phyloP scores from a whole-genome alignment of 1,139 yeast species.

The Suhomyces coccinellae region DNA sequence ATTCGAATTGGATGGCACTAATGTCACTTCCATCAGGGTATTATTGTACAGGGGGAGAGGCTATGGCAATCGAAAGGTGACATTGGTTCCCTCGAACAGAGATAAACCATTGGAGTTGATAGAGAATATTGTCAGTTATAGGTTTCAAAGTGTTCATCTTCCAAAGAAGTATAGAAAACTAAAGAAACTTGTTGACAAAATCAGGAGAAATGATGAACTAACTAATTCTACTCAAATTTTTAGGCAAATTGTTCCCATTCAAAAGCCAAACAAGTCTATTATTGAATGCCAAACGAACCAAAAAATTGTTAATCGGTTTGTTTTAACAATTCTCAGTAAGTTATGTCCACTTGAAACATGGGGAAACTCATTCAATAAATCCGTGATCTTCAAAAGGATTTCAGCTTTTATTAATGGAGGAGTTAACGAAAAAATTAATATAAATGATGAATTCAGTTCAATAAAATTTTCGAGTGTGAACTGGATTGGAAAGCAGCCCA shows the following conservation, averaged over 20 bases:
- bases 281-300: conserved; percentile 26
- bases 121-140: background rate
- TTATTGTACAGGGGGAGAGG: conserved; percentile 12
- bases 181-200: conserved; percentile 15
- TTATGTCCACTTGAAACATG: conserved; percentile 54
- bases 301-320: conserved; percentile 38
- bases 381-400: conserved; percentile 37
- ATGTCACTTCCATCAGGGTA: conserved; percentile 10
- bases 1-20: conserved; percentile 1
- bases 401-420: conserved; percentile 41
- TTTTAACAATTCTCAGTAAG: conserved; percentile 42
- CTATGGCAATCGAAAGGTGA: background rate
- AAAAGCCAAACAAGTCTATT: conserved; percentile 10
- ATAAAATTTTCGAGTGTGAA: conserved; percentile 40
- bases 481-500: conserved; percentile 46
- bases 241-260: conserved; percentile 21
- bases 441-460: conserved; percentile 25
- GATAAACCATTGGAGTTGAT: background rate
- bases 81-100: background rate
- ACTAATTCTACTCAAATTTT: conserved; percentile 28
- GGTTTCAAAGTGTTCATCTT: conserved; percentile 6
- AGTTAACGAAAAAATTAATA: conserved; percentile 28
- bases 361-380: conserved; percentile 56
- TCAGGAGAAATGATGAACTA: conserved; percentile 26
- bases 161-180: conserved; percentile 28